A percentile compares a stretch with the other conserved stretches of the same genome.
Conservation (phyloP, 208 protist genomes). For the Balamuthia mandrillaris region DNA sequence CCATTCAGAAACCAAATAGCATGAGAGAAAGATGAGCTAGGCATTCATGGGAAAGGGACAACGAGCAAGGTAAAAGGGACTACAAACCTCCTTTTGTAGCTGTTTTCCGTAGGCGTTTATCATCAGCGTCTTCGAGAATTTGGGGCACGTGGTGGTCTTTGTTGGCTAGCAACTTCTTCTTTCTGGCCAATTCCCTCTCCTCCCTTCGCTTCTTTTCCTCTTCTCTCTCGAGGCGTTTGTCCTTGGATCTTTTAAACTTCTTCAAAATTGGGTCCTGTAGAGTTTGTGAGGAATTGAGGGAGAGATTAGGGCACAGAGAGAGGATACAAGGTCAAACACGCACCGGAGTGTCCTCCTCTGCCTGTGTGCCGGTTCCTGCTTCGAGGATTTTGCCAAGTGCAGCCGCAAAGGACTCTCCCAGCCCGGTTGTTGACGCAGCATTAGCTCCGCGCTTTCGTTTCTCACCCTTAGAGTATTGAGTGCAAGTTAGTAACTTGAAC, state of each 20-base stretch:
- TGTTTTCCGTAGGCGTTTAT: background rate
- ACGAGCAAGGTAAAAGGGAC: background rate
- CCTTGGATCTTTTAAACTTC: background rate
- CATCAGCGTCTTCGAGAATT: background rate
- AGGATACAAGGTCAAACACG: background rate
- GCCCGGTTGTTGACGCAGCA: background rate
- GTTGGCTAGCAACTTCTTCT: slow-evolving; percentile 8
- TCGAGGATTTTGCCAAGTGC: background rate
- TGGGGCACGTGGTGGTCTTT: background rate
- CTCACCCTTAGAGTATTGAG: no score
- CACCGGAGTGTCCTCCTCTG: background rate
- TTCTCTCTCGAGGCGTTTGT: background rate
- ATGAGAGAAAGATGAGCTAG: background rate
- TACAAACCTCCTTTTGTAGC: slow-evolving; percentile 1
- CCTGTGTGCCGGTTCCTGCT: background rate
- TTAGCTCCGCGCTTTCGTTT: background rate
- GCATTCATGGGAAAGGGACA: background rate
- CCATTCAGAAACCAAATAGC: background rate
- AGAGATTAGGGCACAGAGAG: background rate
- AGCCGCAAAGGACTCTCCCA: background rate
- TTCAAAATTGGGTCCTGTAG: background rate
- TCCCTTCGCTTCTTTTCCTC: background rate
- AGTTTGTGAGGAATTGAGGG: background rate
- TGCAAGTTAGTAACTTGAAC: no score
- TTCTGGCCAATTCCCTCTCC: background rate